A percentile compares a stretch with the other conserved stretches of the same genome.
phyloP scores from a whole-genome alignment of 495 filamentous ascomycete genomes.

The Penicillium canescens region DNA sequence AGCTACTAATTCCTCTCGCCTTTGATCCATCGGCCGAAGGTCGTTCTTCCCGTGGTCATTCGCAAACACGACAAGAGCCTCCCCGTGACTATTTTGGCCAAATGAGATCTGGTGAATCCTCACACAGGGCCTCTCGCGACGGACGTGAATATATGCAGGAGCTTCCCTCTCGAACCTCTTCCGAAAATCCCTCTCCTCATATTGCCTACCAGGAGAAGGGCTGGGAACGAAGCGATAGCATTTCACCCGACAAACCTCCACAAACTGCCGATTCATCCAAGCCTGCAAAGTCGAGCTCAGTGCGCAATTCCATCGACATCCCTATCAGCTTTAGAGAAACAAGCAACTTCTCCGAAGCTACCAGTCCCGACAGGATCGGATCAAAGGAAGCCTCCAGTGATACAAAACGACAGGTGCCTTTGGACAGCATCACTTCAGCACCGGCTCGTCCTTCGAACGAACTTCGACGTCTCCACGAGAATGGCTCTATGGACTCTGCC shows the following conservation, averaged over 20 bases:
- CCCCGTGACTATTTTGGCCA: slow-evolving; percentile 32
- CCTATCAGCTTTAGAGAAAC: slow-evolving; percentile 28
- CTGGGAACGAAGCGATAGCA: slow-evolving; percentile 52
- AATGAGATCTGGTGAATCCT: slow-evolving; percentile 19
- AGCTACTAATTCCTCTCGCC: slow-evolving; percentile 87
- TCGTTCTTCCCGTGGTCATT: slow-evolving; percentile 41
- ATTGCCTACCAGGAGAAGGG: slow-evolving; percentile 91
- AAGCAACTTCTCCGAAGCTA: slow-evolving; percentile 33
- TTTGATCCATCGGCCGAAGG: slow-evolving; percentile 74
- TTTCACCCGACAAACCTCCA: slow-evolving; percentile 57
- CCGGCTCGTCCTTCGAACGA: slow-evolving; percentile 40
- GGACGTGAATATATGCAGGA: slow-evolving; percentile 18
- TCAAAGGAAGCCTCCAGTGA: slow-evolving; percentile 19
- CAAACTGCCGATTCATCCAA: slow-evolving; percentile 53
- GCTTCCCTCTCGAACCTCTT: slow-evolving; percentile 15
- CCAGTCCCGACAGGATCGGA: slow-evolving; percentile 35
- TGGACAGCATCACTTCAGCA: slow-evolving; percentile 28
- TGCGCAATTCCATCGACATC: slow-evolving; percentile 64
- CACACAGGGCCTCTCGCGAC: slow-evolving; percentile 18
- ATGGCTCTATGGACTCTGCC: slow-evolving; percentile 36
- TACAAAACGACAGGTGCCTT: slow-evolving; percentile 9
- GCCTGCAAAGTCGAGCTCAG: slow-evolving; percentile 60
- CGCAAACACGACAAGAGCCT: slow-evolving; percentile 29
- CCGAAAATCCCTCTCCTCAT: slow-evolving; percentile 65
- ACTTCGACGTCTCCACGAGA: slow-evolving; percentile 39